These are phyloP conservation scores for Pneumocystis sp. DNA, from an alignment of 1,139 yeast species.

Conservation along the genomic window DNA sequence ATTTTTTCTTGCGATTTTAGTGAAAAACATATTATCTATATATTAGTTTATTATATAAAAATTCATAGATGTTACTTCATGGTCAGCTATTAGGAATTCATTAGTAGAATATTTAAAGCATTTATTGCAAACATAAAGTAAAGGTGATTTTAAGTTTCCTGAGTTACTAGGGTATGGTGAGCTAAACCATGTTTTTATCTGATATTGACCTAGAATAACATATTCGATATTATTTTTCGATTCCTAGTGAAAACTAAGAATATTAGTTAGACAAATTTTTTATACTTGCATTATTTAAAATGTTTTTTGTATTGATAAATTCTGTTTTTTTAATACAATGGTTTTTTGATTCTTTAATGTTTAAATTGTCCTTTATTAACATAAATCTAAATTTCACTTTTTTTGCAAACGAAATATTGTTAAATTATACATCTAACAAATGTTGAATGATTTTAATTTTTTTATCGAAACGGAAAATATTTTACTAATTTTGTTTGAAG, in stretches of 20 bases:
- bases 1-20: background rate
- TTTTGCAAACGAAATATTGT: background rate
- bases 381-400: background rate
- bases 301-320: background rate
- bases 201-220: conserved; percentile 1
- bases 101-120: conserved; percentile 1
- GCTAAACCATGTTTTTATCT: background rate
- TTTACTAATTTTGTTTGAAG: background rate
- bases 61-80: background rate
- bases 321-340: background rate
- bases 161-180: background rate
- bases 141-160: background rate
- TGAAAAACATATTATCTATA: background rate
- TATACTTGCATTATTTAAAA: background rate
- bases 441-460: no score
- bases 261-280: background rate
- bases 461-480: background rate
- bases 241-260: background rate
- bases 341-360: background rate
- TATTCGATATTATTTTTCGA: background rate
- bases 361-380: background rate
- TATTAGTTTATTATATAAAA: background rate
- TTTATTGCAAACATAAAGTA: conserved; percentile 3
- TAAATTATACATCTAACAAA: background rate
- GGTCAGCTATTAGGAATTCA: background rate